Conservation (phyloP, 805 yeast species). For the Saccharomycopsis amapae region DNA sequence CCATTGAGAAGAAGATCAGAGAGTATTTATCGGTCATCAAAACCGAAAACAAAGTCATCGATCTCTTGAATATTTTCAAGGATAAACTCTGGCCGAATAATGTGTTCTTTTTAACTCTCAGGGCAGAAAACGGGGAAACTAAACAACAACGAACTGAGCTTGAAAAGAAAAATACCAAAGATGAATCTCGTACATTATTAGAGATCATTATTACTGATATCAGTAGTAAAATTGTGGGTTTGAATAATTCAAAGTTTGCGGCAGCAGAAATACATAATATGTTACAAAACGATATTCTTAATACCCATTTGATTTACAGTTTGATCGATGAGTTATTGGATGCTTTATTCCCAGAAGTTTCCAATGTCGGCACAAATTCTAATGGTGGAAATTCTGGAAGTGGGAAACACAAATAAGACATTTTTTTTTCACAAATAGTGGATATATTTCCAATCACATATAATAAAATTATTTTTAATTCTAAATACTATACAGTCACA, state of each 20-base stretch:
- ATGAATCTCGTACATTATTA: constrained; percentile 52
- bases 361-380: neutral
- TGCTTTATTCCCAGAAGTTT: constrained; percentile 27
- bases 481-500: too few relatives aligned
- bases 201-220: constrained; percentile 54
- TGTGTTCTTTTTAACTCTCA: constrained; percentile 39
- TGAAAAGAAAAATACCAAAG: constrained; percentile 38
- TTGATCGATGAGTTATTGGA: constrained; percentile 50
- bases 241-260: constrained; percentile 55
- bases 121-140: constrained; percentile 8
- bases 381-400: neutral
- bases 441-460: neutral
- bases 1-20: constrained; percentile 66
- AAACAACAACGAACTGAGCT: constrained; percentile 4
- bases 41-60: constrained; percentile 41
- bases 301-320: constrained; percentile 53
- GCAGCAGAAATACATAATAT: constrained; percentile 51
- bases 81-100: constrained; percentile 47
- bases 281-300: constrained; percentile 68
- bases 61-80: constrained; percentile 29
- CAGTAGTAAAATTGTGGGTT: constrained; percentile 69
- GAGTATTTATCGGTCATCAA: constrained; percentile 27
- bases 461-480: neutral
- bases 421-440: neutral
- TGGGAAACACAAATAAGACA: neutral